Evolutionary conservation across 768 basidiomycete genomes (phyloP).

Genomic region (Mycena latifolia): DNA sequence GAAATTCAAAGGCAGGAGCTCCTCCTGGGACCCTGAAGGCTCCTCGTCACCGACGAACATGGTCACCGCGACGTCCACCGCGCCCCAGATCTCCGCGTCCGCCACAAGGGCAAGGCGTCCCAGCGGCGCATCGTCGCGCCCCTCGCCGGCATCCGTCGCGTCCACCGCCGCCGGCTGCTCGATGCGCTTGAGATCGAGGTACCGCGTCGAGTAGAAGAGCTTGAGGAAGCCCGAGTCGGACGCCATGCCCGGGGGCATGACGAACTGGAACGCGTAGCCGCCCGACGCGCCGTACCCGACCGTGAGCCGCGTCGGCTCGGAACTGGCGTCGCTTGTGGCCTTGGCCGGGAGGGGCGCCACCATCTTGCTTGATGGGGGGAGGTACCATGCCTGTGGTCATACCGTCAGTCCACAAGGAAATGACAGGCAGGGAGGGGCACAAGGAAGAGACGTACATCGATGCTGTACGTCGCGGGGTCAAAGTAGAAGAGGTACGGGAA

Average conservation of each 20-base stretch:
- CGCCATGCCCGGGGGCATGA: slow-evolving; percentile 44
- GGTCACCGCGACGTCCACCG: slow-evolving; percentile 19
- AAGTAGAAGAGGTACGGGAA: slow-evolving; percentile 35
- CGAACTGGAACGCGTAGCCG: slow-evolving; percentile 41
- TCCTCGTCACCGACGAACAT: slow-evolving; percentile 10
- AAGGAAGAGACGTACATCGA: slow-evolving; percentile 22
- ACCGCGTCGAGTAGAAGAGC: slow-evolving; percentile 59
- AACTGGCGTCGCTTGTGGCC: neutral
- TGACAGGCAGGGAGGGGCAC: too few relatives aligned
- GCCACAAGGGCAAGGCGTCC: neutral
- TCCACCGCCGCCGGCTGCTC: slow-evolving; percentile 47
- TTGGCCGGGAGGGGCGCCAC: slow-evolving; percentile 14
- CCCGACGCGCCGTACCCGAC: slow-evolving; percentile 28
- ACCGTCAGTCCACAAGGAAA: neutral
- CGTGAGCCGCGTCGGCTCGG: slow-evolving; percentile 25
- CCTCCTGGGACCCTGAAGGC: neutral
- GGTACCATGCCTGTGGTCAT: slow-evolving; percentile 25
- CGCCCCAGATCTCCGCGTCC: slow-evolving; percentile 24
- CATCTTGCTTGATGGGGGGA: slow-evolving; percentile 18
- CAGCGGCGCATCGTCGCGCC: neutral
- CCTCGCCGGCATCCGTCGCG: neutral
- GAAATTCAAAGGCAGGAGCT: neutral
- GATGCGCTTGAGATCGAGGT: slow-evolving; percentile 54
- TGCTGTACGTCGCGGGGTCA: slow-evolving; percentile 32
- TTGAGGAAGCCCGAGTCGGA: slow-evolving; percentile 60